Conservation (phyloP, 1,139 yeast species). For the Taphrina populina region DNA sequence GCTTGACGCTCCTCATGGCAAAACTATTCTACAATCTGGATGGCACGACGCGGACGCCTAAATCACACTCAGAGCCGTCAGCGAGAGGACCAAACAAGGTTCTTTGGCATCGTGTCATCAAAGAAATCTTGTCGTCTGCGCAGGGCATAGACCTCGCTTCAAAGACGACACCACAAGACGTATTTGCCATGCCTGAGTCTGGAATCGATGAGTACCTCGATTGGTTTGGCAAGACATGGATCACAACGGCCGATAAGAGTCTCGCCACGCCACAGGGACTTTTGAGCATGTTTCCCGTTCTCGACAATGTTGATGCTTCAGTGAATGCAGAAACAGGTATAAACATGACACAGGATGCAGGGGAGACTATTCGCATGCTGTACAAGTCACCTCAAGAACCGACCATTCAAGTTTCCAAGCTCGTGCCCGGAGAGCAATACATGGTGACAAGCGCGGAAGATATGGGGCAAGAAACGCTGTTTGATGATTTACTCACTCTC, state of each 20-base stretch:
- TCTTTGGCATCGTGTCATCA: slow-evolving; percentile 2
- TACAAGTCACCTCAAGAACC: not conserved
- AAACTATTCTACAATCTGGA: slow-evolving; percentile 19
- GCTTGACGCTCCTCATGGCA: slow-evolving; percentile 1
- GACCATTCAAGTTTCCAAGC: not conserved
- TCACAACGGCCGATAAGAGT: not conserved
- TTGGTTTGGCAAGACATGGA: slow-evolving; percentile 20
- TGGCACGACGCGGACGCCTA: slow-evolving; percentile 1
- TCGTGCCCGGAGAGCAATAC: slow-evolving; percentile 8
- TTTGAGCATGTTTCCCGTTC: slow-evolving; percentile 10
- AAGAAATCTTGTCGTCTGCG: slow-evolving; percentile 1
- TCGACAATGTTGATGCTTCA: not conserved
- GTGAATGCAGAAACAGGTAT: not conserved
- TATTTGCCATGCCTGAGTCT: slow-evolving; percentile 9
- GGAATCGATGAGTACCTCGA: slow-evolving; percentile 17
- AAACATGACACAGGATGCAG: not conserved
- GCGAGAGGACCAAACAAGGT: slow-evolving; percentile 9
- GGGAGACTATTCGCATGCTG: not conserved
- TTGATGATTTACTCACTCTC: slow-evolving; percentile 19
- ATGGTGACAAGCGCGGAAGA: not conserved
- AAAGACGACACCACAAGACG: slow-evolving; percentile 17
- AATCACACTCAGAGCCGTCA: slow-evolving; percentile 1
- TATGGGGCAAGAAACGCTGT: not conserved
- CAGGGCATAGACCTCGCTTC: slow-evolving; percentile 21
- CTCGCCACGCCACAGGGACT: slow-evolving; percentile 11